Conservation (phyloP, 164 flowering plant species). For the Kingdonia uniflora region DNA sequence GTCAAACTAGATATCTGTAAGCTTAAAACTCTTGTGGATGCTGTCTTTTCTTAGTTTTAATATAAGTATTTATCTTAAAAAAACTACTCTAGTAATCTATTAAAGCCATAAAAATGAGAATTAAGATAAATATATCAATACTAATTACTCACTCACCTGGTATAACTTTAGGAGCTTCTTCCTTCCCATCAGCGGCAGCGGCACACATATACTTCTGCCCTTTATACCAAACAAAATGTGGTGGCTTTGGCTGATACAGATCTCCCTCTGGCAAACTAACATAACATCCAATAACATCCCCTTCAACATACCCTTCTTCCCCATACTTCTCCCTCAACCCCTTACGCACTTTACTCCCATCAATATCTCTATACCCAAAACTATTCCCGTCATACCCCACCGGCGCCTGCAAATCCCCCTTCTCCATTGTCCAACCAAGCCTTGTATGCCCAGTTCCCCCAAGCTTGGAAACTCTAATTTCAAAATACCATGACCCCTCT, state of each 20-base stretch:
- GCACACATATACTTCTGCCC: conserved; percentile 72
- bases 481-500: conserved; percentile 94
- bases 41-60: no score
- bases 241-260: conserved; percentile 55
- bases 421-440: conserved; percentile 92
- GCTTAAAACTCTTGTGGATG: no score
- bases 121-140: neutral
- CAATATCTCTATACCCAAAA: conserved; percentile 86
- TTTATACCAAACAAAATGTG: conserved; percentile 61
- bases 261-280: conserved; percentile 77
- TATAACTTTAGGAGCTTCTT: conserved; percentile 70
- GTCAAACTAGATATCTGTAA: no score
- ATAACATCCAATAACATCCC: conserved; percentile 93
- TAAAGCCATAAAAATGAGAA: no score
- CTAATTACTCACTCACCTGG: conserved; percentile 68
- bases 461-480: conserved; percentile 58
- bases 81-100: no score
- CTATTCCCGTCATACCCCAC: conserved; percentile 92
- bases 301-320: conserved; percentile 76
- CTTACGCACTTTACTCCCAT: conserved; percentile 83
- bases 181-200: conserved; percentile 40
- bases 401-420: conserved; percentile 97
- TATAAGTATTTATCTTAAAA: no score
- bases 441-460: conserved; percentile 92
- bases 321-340: conserved; percentile 93